Base-by-base conservation (phyloP, 1,139 yeast genomes). In the Pichia sp. region DNA sequence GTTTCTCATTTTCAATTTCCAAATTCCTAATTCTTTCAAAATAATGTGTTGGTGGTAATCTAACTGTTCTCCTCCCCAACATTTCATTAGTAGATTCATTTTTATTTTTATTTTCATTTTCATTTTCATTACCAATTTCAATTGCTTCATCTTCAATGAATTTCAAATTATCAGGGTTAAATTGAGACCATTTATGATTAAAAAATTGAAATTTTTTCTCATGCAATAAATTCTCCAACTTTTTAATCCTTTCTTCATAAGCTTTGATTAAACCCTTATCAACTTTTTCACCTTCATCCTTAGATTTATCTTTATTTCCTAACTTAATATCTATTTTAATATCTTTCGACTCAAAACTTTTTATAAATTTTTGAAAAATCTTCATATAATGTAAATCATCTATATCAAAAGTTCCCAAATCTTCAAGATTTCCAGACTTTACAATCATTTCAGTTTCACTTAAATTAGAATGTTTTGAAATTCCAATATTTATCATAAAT, bases 141-240 rank as follows among this genome's bases (percentile, higher is more conserved):
- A 22, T 5, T 14, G 16, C 11, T 16, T 23, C 18, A 3, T n/a
- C 9, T 11, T 22, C 15, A 11, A n/a, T n/a, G n/a, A n/a, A n/a
- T n/a, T n/a, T n/a, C n/a, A n/a, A n/a, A n/a, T n/a, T n/a, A n/a
- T 29, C 20, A 13, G 23, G 4, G 13, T 29, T 35, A 2, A 23
- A 37, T 32, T 50, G 55, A 2, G 59, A 49, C 63, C 62, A 58
- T 35, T 52, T 51, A 15, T 54, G 51, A 24, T 70, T 66, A 23
- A 77, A 64, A 45, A 76, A 74, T 38, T 73, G 72, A 53, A 72
- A 77, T 48, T 74, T 82, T 35, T 75, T 78, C 50, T 80, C 86
- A 55, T 81, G 88, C 13, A 83, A 59, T 25, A 81, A 60, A 43
- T 72, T 76, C 52, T 83, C 93, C 37, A 82, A 64, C 50, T 78